phyloP scores from a whole-genome alignment of 2,329 filamentous ascomycete genomes.

The Drechslerella coelobrocha region DNA sequence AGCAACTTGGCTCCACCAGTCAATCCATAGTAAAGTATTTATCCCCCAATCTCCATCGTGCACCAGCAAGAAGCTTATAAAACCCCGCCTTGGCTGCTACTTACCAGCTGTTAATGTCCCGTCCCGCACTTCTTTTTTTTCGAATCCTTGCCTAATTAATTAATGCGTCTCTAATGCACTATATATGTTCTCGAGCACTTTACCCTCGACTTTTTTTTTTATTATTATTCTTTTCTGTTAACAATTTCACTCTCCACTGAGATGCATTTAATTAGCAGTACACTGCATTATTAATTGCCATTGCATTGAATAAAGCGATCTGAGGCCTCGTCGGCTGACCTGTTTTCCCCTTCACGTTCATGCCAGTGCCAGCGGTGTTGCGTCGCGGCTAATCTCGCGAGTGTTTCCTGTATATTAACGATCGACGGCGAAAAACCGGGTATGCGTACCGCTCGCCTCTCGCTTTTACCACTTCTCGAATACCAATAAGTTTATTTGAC shows the following conservation, averaged over 20 bases:
- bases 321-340: neutral
- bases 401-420: conserved; percentile 44
- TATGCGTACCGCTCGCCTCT: conserved; percentile 14
- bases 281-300: neutral
- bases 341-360: conserved; percentile 3
- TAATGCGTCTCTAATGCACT: conserved; percentile 4
- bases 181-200: conserved; percentile 2
- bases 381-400: conserved; percentile 45
- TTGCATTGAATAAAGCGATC: too few relatives aligned
- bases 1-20: conserved; percentile 3
- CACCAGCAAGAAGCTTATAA: neutral
- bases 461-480: neutral
- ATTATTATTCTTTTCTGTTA: too few relatives aligned
- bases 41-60: conserved; percentile 1
- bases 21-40: neutral
- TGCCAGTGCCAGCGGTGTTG: conserved; percentile 9
- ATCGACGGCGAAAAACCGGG: conserved; percentile 39
- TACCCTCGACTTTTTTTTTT: neutral
- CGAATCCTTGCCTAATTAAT: neutral
- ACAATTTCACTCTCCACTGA: neutral
- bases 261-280: neutral
- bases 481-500: neutral
- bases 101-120: neutral
- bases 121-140: neutral
- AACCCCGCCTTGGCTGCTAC: conserved; percentile 3